phyloP scores from a whole-genome alignment of 2,329 filamentous ascomycete species.

The Xylaria sp. region DNA sequence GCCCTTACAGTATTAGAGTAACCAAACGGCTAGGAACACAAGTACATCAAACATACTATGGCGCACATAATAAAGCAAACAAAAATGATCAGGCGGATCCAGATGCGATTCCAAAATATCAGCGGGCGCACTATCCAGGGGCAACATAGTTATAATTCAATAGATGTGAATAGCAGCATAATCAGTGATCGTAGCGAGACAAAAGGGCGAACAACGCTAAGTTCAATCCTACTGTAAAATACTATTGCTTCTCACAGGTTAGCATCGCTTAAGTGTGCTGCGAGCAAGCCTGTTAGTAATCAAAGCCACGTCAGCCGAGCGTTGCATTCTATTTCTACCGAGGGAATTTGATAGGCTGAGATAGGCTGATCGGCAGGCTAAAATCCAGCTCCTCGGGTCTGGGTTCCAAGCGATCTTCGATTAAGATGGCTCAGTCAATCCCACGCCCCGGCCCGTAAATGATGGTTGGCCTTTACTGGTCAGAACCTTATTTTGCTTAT shows the following conservation, averaged over 20 bases:
- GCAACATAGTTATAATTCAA: too few relatives aligned
- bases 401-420: background rate
- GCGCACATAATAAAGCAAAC: too few relatives aligned
- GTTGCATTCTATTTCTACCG: background rate
- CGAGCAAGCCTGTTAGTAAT: background rate
- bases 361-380: background rate
- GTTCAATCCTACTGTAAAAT: too few relatives aligned
- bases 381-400: slow-evolving; percentile 5
- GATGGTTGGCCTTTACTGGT: background rate
- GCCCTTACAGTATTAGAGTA: too few relatives aligned
- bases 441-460: slow-evolving; percentile 2
- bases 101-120: too few relatives aligned
- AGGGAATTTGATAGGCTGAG: background rate
- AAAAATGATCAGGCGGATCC: too few relatives aligned
- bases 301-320: background rate
- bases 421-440: background rate
- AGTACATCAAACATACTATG: too few relatives aligned
- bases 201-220: too few relatives aligned
- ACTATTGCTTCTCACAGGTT: background rate
- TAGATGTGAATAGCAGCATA: too few relatives aligned
- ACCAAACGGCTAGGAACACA: too few relatives aligned
- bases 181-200: too few relatives aligned
- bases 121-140: too few relatives aligned
- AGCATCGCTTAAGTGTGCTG: background rate
- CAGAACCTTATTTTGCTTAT: slow-evolving; percentile 10